Percentiles rank a stretch among this genome's conserved stretches.
phyloP scores from a whole-genome alignment of 306 rosid genomes.

The Begonia loranthoides region DNA sequence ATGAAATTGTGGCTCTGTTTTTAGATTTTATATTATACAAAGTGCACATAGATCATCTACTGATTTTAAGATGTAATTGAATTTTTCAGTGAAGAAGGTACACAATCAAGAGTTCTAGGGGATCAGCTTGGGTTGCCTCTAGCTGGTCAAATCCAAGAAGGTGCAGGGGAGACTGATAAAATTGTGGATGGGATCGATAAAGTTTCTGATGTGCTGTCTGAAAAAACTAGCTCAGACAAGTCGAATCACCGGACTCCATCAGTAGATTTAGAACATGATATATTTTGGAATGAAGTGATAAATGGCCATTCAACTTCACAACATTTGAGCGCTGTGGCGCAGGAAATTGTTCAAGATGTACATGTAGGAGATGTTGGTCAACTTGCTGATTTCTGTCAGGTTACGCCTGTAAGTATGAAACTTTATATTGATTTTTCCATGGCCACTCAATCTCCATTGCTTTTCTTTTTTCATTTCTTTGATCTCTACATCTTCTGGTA shows the following conservation, averaged over 20 bases:
- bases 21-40: background rate
- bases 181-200: conserved; percentile 50
- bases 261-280: conserved; percentile 12
- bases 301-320: conserved; percentile 21
- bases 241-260: conserved; percentile 11
- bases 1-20: background rate
- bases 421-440: no score
- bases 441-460: no score
- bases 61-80: background rate
- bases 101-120: conserved; percentile 20
- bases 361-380: conserved; percentile 20
- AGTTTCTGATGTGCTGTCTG: conserved; percentile 47
- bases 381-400: conserved; percentile 27
- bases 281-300: conserved; percentile 10
- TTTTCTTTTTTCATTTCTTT: no score
- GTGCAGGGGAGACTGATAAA: conserved; percentile 31
- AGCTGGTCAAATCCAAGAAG: conserved; percentile 30
- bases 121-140: conserved; percentile 22
- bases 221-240: conserved; percentile 26
- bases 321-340: conserved; percentile 20
- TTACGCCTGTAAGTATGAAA: background rate
- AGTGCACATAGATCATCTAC: background rate
- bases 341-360: conserved; percentile 19
- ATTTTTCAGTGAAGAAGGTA: conserved; percentile 38
- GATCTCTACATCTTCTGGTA: no score